A percentile compares a stretch with the other conserved stretches of the same genome.
These are phyloP conservation scores for Talaromyces sp. DNA, from an alignment of 2,329 filamentous ascomycete genomes.

Conservation along the genomic window DNA sequence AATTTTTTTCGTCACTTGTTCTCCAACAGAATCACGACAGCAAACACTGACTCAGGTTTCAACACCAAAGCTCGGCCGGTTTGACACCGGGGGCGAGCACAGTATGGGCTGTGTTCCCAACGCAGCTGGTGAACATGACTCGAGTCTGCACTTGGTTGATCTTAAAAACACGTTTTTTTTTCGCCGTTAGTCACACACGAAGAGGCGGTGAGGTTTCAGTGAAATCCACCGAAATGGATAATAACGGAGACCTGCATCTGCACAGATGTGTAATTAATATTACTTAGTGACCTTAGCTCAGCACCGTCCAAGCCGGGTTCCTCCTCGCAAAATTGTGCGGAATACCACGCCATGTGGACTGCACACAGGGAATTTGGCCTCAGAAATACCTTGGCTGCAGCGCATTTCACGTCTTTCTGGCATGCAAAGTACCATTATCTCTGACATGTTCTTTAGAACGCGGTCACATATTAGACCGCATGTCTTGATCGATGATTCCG, in stretches of 20 bases:
- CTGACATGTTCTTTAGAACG: not conserved
- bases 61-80: not conserved
- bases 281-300: constrained; percentile 3
- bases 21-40: not conserved
- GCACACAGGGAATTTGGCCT: not conserved
- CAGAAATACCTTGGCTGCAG: not conserved
- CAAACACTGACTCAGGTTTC: not conserved
- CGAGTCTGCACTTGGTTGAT: not conserved
- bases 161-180: not conserved
- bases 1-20: not conserved
- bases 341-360: not conserved
- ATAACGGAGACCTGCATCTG: constrained; percentile 9
- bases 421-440: not conserved
- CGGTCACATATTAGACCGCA: not conserved
- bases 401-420: not conserved
- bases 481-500: not conserved
- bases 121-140: not conserved
- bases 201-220: constrained; percentile 9
- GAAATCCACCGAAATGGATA: constrained; percentile 3
- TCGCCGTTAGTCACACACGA: not conserved
- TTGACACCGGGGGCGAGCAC: constrained; percentile 1
- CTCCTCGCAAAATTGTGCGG: not conserved
- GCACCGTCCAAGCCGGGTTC: not conserved
- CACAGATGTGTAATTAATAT: not conserved
- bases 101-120: no score